A percentile compares a stretch with the other conserved stretches of the same genome.
Conservation (phyloP, 2,329 filamentous ascomycete genomes). For the Colletotrichum horii region DNA sequence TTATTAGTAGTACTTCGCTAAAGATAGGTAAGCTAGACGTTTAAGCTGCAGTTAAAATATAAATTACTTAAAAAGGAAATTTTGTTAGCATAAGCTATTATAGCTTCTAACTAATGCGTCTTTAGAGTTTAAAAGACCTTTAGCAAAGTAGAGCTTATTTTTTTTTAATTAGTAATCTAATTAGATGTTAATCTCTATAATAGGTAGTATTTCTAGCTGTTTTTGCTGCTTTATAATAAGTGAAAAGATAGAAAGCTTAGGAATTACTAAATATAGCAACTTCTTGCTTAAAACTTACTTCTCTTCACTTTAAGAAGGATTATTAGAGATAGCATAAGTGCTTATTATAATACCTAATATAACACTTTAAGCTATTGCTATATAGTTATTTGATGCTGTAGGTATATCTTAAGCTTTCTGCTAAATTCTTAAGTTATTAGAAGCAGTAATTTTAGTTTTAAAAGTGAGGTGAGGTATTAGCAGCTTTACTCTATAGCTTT, state of each 20-base stretch:
- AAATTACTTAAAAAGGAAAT: background rate
- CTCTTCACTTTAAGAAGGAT: no score
- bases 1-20: background rate
- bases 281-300: background rate
- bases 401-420: no score
- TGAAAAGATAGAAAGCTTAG: background rate
- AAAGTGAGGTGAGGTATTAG: no score
- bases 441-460: no score
- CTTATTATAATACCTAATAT: no score
- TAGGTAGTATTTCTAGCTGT: background rate
- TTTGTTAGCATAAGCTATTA: no score
- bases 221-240: background rate
- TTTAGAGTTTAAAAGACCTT: background rate
- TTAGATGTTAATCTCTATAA: background rate
- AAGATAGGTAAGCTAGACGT: background rate
- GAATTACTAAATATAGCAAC: background rate
- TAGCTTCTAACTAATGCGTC: background rate
- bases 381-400: no score
- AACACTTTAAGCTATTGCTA: no score
- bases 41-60: background rate
- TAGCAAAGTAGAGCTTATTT: background rate
- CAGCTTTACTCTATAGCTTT: no score
- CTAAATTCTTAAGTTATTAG: no score
- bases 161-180: background rate
- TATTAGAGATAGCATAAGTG: no score